Evolutionary conservation across 192 early-diverging fungal genomes (phyloP).

Genomic region (Backusella tarrabulga): DNA sequence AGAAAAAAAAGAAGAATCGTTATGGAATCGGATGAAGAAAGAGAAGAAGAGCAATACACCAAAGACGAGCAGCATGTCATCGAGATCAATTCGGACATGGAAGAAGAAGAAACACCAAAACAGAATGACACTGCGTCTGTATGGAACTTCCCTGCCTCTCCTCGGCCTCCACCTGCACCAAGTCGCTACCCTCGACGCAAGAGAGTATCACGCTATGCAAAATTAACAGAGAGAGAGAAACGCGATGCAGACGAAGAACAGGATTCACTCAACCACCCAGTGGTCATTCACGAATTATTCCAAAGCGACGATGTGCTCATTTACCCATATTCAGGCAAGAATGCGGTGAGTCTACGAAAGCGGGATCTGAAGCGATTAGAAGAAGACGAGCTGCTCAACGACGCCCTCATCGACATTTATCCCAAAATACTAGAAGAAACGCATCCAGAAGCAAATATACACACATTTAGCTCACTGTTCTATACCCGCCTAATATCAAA

Average conservation of each 20-base stretch:
- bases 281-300: not conserved
- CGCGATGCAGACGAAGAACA: not conserved
- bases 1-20: not conserved
- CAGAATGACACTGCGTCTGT: not conserved
- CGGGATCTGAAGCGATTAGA: not conserved
- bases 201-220: not conserved
- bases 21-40: not conserved
- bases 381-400: slow-evolving; percentile 8
- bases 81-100: not conserved
- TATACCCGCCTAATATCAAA: not conserved
- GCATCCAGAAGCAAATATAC: not conserved
- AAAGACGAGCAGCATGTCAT: not conserved
- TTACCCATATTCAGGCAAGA: not conserved
- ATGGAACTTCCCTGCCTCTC: not conserved
- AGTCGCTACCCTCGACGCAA: not conserved
- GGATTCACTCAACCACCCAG: not conserved
- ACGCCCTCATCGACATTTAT: not conserved
- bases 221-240: not conserved
- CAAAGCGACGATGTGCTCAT: not conserved
- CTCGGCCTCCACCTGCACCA: not conserved
- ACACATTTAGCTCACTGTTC: slow-evolving; percentile 7
- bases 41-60: not conserved
- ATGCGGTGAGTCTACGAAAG: not conserved
- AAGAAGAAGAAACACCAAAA: not conserved
- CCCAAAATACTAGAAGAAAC: slow-evolving; percentile 6